These are phyloP conservation scores for Pythium insidiosum DNA, from an alignment of 352 stramenopile genomes.

Conservation along the genomic window DNA sequence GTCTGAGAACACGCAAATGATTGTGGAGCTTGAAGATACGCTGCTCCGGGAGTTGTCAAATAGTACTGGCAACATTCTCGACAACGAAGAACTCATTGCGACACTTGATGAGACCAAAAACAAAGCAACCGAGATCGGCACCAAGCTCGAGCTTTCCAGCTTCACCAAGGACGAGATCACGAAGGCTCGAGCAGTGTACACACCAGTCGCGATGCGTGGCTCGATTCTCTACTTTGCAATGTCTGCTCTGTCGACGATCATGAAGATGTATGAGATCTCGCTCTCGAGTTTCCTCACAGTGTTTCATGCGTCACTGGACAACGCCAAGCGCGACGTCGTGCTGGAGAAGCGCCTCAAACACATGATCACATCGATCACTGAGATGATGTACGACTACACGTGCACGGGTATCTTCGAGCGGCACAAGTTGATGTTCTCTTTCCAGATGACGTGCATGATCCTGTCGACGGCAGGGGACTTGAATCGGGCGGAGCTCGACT, in stretches of 20 bases:
- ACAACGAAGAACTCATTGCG: constrained; percentile 93
- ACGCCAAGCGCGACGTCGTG: constrained; percentile 87
- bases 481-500: constrained; percentile 87
- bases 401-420: constrained; percentile 96
- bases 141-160: constrained; percentile 87
- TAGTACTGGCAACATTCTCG: constrained; percentile 90
- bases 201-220: constrained; percentile 86
- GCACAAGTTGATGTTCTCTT: constrained; percentile 97
- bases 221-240: constrained; percentile 95
- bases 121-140: constrained; percentile 91
- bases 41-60: constrained; percentile 87
- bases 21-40: constrained; percentile 91
- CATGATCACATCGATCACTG: constrained; percentile 88
- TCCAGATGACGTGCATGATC: constrained; percentile 96
- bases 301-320: constrained; percentile 87
- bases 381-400: constrained; percentile 95
- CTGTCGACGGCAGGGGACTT: constrained; percentile 78
- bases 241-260: constrained; percentile 87
- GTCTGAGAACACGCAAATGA: constrained; percentile 89
- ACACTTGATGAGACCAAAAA: constrained; percentile 94
- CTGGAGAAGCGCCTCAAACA: constrained; percentile 83
- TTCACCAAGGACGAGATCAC: constrained; percentile 94
- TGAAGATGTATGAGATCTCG: constrained; percentile 96
- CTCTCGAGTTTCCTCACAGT: constrained; percentile 90
- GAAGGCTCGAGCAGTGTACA: constrained; percentile 86